Conservation (phyloP, 2,329 filamentous ascomycete species). For the Talaromyces pinophilus region DNA sequence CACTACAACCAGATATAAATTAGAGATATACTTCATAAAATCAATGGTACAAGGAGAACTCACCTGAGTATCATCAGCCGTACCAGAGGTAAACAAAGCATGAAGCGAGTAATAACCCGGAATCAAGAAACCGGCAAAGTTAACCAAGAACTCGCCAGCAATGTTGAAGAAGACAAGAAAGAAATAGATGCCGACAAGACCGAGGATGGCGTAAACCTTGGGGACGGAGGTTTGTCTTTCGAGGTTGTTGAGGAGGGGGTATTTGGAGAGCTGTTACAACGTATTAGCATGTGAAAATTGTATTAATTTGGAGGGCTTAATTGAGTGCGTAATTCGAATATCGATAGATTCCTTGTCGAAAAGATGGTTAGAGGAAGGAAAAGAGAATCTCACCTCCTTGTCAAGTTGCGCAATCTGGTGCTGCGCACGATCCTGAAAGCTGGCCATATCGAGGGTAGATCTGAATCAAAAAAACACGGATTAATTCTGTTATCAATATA, state of each 20-base stretch:
- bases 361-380: too few relatives aligned
- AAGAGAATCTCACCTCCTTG: slow-evolving; percentile 57
- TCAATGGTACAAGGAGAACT: slow-evolving; percentile 27
- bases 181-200: slow-evolving; percentile 66
- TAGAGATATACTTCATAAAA: background rate
- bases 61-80: slow-evolving; percentile 66
- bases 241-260: slow-evolving; percentile 66
- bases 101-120: slow-evolving; percentile 67
- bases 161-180: slow-evolving; percentile 74
- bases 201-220: slow-evolving; percentile 68
- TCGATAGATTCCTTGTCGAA: background rate
- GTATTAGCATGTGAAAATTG: too few relatives aligned
- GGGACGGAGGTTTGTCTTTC: slow-evolving; percentile 68
- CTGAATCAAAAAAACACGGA: background rate
- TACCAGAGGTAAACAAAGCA: slow-evolving; percentile 62
- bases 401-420: slow-evolving; percentile 67
- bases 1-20: slow-evolving; percentile 49
- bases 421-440: slow-evolving; percentile 64
- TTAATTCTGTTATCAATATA: background rate
- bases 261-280: slow-evolving; percentile 61
- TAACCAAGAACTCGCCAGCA: slow-evolving; percentile 67
- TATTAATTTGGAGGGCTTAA: too few relatives aligned
- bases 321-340: background rate
- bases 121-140: slow-evolving; percentile 65
- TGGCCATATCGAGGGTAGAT: slow-evolving; percentile 35